Conservation (phyloP, 306 rosid species). For the Glycine soja region DNA sequence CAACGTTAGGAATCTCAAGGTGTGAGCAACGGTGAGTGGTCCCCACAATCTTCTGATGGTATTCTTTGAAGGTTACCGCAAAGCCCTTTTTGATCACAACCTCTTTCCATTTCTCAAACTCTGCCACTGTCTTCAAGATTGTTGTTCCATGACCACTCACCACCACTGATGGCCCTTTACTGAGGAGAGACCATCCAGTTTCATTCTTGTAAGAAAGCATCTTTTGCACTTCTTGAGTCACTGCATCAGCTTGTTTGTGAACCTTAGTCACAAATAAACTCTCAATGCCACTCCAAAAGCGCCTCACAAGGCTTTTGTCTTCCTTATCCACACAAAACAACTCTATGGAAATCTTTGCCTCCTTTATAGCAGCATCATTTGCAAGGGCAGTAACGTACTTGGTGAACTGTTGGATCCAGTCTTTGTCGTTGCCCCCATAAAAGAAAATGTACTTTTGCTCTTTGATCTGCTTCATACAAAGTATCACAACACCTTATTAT, state of each 20-base stretch:
- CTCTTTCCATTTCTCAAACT: constrained; percentile 27
- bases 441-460: constrained; percentile 32
- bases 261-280: constrained; percentile 57
- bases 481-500: no score
- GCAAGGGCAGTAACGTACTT: no score
- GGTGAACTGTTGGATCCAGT: no score
- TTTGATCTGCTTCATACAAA: constrained; percentile 42
- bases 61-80: no score
- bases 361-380: no score
- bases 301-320: no score
- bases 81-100: constrained; percentile 12
- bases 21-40: constrained; percentile 45
- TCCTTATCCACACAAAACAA: no score
- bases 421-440: no score
- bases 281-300: constrained; percentile 47
- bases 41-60: constrained; percentile 3
- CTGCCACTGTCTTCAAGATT: no score
- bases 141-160: no score
- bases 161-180: constrained; percentile 58
- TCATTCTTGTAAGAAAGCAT: constrained; percentile 62
- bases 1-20: neutral
- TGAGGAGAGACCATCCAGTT: constrained; percentile 67
- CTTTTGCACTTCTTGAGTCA: constrained; percentile 32
- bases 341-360: no score
- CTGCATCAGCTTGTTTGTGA: constrained; percentile 40